These are phyloP conservation scores for Limonium bicolor DNA, from an alignment of 148 eudicot species.

Conservation along the genomic window DNA sequence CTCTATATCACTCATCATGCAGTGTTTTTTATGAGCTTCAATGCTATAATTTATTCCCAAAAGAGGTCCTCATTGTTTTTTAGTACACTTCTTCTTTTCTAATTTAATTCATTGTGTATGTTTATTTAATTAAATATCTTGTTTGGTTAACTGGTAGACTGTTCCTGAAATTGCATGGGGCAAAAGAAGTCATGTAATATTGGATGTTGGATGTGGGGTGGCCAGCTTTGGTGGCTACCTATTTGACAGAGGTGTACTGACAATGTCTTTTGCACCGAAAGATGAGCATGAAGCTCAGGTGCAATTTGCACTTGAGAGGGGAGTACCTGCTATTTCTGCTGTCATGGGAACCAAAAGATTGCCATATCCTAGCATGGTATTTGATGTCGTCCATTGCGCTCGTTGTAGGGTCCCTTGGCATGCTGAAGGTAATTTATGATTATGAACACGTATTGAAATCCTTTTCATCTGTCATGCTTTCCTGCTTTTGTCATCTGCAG, in stretches of 20 bases:
- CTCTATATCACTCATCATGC: no score
- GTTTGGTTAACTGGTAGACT: no score
- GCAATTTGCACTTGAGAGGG: constrained; percentile 76
- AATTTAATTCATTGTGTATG: no score
- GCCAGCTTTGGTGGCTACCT: constrained; percentile 79
- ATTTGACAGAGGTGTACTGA: constrained; percentile 52
- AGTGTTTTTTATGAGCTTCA: no score
- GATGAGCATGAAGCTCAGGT: constrained; percentile 82
- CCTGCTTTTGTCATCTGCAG: no score
- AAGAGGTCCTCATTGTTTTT: no score
- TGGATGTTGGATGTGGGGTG: constrained; percentile 57
- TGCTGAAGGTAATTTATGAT: constrained; percentile 34
- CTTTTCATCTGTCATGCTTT: no score
- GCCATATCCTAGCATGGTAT: constrained; percentile 48
- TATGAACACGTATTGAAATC: background rate
- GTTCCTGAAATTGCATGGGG: constrained; percentile 4
- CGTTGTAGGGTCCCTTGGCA: constrained; percentile 83
- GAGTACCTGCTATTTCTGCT: constrained; percentile 62
- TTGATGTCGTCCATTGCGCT: constrained; percentile 70
- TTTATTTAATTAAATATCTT: no score
- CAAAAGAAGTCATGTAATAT: constrained; percentile 4
- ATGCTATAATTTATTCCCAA: no score
- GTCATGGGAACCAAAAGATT: constrained; percentile 66
- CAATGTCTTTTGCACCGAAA: constrained; percentile 75
- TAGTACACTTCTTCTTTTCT: no score